These are phyloP conservation scores for Prunus mira DNA, from an alignment of 306 rosid species.

Conservation along the genomic window DNA sequence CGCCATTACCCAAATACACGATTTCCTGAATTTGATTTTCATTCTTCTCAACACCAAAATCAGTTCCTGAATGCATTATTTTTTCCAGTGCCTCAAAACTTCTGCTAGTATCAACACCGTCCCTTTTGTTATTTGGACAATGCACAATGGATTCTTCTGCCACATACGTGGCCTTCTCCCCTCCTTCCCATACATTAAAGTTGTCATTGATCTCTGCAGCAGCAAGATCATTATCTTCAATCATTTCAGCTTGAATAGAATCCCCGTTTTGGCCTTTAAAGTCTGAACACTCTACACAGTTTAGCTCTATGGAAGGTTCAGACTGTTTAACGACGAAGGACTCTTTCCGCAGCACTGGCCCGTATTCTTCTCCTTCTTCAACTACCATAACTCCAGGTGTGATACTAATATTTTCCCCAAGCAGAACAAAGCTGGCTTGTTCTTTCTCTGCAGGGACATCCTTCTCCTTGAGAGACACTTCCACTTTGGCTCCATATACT, in stretches of 20 bases:
- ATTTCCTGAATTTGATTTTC: conserved; percentile 19
- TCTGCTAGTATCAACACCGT: conserved; percentile 11
- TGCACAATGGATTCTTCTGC: conserved; percentile 11
- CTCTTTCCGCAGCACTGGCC: not conserved
- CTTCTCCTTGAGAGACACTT: not conserved
- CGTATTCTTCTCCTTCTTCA: conserved; percentile 8
- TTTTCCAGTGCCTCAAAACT: not conserved
- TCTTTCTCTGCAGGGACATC: conserved; percentile 8
- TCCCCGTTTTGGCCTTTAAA: too few species aligned
- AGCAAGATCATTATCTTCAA: conserved; percentile 20
- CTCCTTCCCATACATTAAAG: not conserved
- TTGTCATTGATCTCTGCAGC: conserved; percentile 24
- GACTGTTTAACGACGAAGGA: not conserved
- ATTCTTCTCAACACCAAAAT: conserved; percentile 9
- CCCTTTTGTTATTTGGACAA: conserved; percentile 10
- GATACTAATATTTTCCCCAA: not conserved
- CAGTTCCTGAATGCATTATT: not conserved
- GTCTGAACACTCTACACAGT: too few species aligned
- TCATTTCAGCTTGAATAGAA: conserved; percentile 1
- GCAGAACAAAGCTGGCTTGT: conserved; percentile 5
- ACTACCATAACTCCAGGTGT: conserved; percentile 25
- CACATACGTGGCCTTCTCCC: not conserved
- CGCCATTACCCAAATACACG: not conserved
- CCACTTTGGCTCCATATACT: conserved; percentile 18
- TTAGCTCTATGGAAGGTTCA: not conserved